phyloP scores from a whole-genome alignment of 306 rosid genomes.

The Herpetospermum pedunculosum region DNA sequence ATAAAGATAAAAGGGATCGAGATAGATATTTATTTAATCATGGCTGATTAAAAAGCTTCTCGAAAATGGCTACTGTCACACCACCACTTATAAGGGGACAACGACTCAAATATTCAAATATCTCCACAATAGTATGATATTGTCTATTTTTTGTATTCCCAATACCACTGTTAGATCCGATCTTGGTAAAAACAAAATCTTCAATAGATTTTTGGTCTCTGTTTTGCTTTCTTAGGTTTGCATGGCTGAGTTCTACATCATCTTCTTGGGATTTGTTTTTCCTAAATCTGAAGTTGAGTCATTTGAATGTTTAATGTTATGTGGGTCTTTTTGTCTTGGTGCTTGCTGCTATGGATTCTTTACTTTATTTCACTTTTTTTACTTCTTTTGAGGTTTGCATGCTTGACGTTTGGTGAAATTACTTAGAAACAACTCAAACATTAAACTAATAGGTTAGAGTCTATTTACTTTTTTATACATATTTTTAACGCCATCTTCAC shows the following conservation, averaged over 20 bases:
- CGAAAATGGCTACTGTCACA: conserved; percentile 33
- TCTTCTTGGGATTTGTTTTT: background rate
- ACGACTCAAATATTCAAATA: too few relatives aligned
- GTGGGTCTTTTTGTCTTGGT: background rate
- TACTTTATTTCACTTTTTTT: background rate
- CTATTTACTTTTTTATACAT: background rate
- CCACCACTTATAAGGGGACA: too few relatives aligned
- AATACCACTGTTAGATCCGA: conserved; percentile 36
- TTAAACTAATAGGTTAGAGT: background rate
- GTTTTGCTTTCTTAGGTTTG: too few relatives aligned
- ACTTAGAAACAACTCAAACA: background rate
- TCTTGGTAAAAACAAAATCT: conserved; percentile 1
- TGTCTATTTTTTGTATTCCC: too few relatives aligned
- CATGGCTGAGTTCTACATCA: background rate
- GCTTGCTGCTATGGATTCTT: background rate
- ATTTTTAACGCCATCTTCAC: too few relatives aligned
- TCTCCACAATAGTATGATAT: too few relatives aligned
- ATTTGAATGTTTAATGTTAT: too few relatives aligned
- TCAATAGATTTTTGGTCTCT: background rate
- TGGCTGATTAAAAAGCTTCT: conserved; percentile 57
- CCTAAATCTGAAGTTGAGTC: background rate
- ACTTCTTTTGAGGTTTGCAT: background rate
- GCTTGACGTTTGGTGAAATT: background rate
- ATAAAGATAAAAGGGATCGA: too few relatives aligned
- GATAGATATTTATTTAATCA: too few relatives aligned